Conservation (phyloP, 2,329 filamentous ascomycete genomes). For the Colletotrichum acutatum region DNA sequence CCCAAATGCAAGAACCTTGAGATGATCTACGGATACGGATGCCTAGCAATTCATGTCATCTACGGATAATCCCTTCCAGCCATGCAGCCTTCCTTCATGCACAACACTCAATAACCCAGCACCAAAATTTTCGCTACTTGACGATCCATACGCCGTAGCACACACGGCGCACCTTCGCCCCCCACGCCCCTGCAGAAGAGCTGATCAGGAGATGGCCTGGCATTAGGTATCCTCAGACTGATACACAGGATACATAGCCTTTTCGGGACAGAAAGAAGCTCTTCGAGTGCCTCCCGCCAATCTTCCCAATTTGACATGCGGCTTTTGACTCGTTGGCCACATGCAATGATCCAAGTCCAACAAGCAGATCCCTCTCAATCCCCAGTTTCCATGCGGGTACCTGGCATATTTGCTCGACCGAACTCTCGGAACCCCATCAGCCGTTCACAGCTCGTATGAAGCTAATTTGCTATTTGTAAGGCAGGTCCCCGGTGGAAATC, state of each 20-base stretch:
- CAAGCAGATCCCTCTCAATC: neutral
- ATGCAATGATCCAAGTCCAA: no score
- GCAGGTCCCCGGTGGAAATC: neutral
- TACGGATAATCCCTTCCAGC: neutral
- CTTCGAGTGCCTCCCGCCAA: no score
- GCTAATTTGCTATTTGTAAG: neutral
- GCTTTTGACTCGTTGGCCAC: no score
- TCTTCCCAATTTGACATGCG: no score
- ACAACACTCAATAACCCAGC: neutral
- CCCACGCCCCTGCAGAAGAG: neutral
- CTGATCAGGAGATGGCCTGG: neutral
- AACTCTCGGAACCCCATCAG: neutral
- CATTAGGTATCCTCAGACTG: neutral
- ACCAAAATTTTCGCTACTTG: neutral
- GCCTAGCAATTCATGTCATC: neutral
- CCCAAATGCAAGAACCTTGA: neutral
- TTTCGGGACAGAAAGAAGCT: no score
- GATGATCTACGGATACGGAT: neutral
- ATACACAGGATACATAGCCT: no score
- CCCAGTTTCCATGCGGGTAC: no score
- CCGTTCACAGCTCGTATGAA: no score
- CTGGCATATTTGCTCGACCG: neutral
- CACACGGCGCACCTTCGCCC: neutral
- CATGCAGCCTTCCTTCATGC: neutral
- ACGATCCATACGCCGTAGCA: neutral